A percentile compares a stretch with the other conserved stretches of the same genome.
Conservation (phyloP, 2,329 filamentous ascomycete species). For the Xylaria sp. region DNA sequence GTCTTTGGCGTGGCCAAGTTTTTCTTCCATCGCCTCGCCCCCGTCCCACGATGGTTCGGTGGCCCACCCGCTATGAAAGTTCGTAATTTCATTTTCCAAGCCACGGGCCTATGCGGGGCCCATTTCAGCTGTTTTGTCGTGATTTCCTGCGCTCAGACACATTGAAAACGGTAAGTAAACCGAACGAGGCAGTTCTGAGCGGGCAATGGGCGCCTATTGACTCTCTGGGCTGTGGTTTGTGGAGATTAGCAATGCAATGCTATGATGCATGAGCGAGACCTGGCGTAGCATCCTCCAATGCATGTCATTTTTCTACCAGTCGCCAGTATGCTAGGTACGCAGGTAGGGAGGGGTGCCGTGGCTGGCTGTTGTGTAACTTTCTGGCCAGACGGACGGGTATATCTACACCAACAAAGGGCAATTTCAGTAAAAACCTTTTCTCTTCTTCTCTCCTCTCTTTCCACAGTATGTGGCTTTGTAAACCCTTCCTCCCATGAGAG, state of each 20-base stretch:
- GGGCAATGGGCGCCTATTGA: slow-evolving; percentile 12
- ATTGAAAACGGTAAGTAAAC: slow-evolving; percentile 4
- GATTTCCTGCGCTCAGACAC: slow-evolving; percentile 21
- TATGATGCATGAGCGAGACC: slow-evolving; percentile 1
- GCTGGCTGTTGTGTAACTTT: slow-evolving; percentile 13
- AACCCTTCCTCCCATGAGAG: background rate
- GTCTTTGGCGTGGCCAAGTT: too few species aligned
- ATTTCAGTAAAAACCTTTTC: background rate
- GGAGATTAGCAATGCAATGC: slow-evolving; percentile 30
- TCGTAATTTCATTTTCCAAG: slow-evolving; percentile 36
- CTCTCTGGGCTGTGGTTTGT: slow-evolving; percentile 3
- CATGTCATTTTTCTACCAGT: slow-evolving; percentile 11
- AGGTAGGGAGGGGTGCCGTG: background rate
- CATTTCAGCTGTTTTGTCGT: slow-evolving; percentile 31
- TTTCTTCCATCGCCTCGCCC: too few species aligned
- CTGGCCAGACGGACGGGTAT: slow-evolving; percentile 10
- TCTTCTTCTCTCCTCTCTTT: too few species aligned
- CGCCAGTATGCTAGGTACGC: too few species aligned
- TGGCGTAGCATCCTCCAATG: slow-evolving; percentile 10
- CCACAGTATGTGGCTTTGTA: too few species aligned
- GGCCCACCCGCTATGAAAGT: slow-evolving; percentile 11
- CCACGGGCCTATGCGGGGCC: slow-evolving; percentile 25
- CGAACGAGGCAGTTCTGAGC: background rate
- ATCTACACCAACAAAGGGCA: background rate
- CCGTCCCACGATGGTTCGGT: background rate